phyloP scores from a whole-genome alignment of 257 asterid species.

The Coffea canephora region DNA sequence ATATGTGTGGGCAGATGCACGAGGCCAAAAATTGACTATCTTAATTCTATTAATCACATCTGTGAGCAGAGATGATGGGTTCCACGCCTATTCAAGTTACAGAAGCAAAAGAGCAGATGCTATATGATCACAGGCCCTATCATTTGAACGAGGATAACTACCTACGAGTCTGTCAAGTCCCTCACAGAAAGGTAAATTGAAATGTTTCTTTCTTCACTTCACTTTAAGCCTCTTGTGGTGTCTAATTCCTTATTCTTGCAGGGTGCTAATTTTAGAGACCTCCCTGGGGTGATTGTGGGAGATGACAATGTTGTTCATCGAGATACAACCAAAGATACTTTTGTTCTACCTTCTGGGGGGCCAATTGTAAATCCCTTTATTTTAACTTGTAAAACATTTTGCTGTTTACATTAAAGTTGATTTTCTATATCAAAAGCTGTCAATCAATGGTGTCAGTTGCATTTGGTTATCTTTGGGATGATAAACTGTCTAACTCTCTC shows the following conservation, averaged over 20 bases:
- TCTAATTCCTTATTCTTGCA: constrained; percentile 14
- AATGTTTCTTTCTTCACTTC: background rate
- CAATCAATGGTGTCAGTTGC: background rate
- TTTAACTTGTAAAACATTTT: background rate
- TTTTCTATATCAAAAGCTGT: background rate
- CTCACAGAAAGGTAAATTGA: constrained; percentile 47
- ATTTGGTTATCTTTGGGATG: background rate
- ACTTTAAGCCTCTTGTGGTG: background rate
- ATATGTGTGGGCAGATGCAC: background rate
- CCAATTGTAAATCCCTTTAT: constrained; percentile 36
- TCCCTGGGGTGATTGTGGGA: constrained; percentile 68
- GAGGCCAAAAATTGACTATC: background rate
- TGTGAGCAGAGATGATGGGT: constrained; percentile 52
- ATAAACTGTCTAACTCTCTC: background rate
- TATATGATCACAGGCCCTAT: constrained; percentile 68
- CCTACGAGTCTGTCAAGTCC: constrained; percentile 62
- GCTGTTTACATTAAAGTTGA: background rate
- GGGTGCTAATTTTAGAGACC: constrained; percentile 84
- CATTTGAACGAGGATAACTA: constrained; percentile 46
- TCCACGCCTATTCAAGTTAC: constrained; percentile 19
- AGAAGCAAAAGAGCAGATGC: constrained; percentile 19
- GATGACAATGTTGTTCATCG: constrained; percentile 61
- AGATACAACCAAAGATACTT: constrained; percentile 46
- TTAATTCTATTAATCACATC: background rate
- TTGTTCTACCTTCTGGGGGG: constrained; percentile 66